Evolutionary conservation across 1,139 yeast genomes (phyloP), one percentile per base, ranked within the genome.

Genomic region (Yamadazyma diddensiae): DNA sequence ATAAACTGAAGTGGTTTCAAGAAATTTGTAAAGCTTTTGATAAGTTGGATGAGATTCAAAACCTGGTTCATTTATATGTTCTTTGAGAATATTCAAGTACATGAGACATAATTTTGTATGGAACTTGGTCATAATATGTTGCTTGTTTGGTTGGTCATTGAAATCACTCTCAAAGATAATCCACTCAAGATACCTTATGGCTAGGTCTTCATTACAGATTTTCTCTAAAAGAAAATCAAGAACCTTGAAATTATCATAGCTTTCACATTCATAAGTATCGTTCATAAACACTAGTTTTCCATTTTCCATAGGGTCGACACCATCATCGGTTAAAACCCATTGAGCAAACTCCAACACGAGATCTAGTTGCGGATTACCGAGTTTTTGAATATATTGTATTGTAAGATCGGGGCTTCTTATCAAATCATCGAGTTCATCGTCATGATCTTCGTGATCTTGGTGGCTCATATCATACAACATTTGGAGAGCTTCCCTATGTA

Each of bases 401-500:
- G 81, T 70, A n/a, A 75, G 59, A 11, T 54, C 60, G 0, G 80
- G 72, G 0, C 78, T 73, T 19, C 45, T 48, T n/a, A 67, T 46
- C 28, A 52, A 57, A 21, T 50, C 50, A 36, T 55, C 62, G 26
- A 56, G 43, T 1, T 48, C 55, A 13, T 55, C 46, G n/a, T 24
- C 21, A 6, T 12, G 17, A 4, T 32, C 26, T 3, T 35, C 25
- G n/a, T 42, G 47, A 10, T 43, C 45, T 11, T 54, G 52, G 28
- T 62, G 65, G 2, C 67, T 55, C 19, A 67, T 44, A n/a, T 57
- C 50, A 33, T 58, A 52, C 26, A 90, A 61, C 53, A 86, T 67
- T 9, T 68, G 61, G 30, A 92, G 59, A 0, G 97, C 95, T 35
- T 80, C 78, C 10, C 65, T 60, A 55, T 88, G 96, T 29, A 77